A percentile compares a stretch with the other conserved stretches of the same genome.
These are phyloP conservation scores for Erodium texanum DNA, from an alignment of 441 rosid genomes.

Conservation along the genomic window DNA sequence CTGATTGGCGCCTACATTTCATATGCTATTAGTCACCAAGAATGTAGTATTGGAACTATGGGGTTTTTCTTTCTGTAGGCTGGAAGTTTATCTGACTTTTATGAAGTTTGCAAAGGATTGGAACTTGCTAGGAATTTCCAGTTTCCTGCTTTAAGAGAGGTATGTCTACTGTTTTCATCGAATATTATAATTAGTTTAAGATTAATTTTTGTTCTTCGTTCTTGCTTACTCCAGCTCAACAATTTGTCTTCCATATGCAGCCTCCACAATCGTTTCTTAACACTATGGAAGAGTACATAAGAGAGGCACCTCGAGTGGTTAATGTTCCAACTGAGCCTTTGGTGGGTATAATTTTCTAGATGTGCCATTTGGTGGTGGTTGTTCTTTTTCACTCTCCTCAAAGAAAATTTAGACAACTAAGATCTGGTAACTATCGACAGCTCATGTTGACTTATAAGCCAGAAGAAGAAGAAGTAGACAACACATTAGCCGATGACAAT, in stretches of 20 bases:
- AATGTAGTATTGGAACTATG: too few relatives aligned
- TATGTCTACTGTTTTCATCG: conserved; percentile 21
- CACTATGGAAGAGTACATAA: conserved; percentile 97
- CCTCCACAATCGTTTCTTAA: conserved; percentile 92
- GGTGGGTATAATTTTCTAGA: conserved; percentile 41
- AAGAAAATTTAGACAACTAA: conserved; percentile 24
- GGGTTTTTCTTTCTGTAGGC: conserved; percentile 45
- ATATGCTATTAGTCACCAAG: background rate
- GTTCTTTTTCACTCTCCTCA: background rate
- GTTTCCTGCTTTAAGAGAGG: conserved; percentile 91
- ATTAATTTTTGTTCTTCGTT: background rate
- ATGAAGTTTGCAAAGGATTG: conserved; percentile 87
- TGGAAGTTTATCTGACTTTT: conserved; percentile 74
- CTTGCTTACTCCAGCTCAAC: background rate
- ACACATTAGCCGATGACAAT: conserved; percentile 40
- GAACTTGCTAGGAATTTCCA: conserved; percentile 97
- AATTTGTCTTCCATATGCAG: conserved; percentile 28
- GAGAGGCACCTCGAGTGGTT: conserved; percentile 85
- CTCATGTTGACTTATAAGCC: conserved; percentile 80
- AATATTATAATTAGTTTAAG: conserved; percentile 9
- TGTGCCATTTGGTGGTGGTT: background rate
- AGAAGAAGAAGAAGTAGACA: conserved; percentile 59
- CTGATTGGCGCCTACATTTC: background rate
- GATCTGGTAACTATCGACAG: conserved; percentile 32
- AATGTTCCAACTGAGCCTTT: conserved; percentile 69